Base-by-base conservation (phyloP, 176 grass and related monocot species). In the Phoenix roebelenii region DNA sequence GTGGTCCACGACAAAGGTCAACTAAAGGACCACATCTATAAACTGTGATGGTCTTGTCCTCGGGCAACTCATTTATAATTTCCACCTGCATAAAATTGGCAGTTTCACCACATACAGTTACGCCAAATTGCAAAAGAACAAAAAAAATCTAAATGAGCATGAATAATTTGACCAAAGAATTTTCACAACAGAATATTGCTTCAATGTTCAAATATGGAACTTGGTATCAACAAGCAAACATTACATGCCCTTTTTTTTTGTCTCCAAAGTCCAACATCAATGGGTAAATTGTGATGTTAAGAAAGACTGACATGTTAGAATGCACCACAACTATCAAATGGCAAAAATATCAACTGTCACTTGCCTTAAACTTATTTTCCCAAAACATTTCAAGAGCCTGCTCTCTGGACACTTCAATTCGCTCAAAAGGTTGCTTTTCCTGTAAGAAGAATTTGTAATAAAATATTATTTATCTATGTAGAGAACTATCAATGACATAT, bases 21-120 rank as follows among this genome's bases (percentile, higher is more conserved):
- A 98, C 78, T 76, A 98, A 64, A 78, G 84, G 93, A 76, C 93
- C 84, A 73, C 93, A 98, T 60, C 81, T 85, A 64, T 98, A 98
- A 48, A 98, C 93, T 60, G 93, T 98, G 76, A 98, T 98, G 51
- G 84, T 92, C 84, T 98, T 98, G 79, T 98, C 93, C 52, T 85
- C 87, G 0, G 93, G 87, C 72, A 98, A 85, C 20, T 98, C 87
- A 61, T 85, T 98, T 9, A 98, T 98, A 30, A 98, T 92, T 80
- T 98, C 93, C 55, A 98, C 87, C 93, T 98, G 64, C 63, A 82
- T 25, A 60, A 48, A 68, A n/a, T 70, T 58, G 15, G 68, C 61
- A 58, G 29, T 51, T 64, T 65, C 58, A 51, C 9, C 29, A 24
- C 61, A 60, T 2, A 51, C 18, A 61, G 7, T 16, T 50, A 55